These are phyloP conservation scores for Cyberlindnera saturnus DNA, from an alignment of 805 yeast species.

Conservation along the genomic window DNA sequence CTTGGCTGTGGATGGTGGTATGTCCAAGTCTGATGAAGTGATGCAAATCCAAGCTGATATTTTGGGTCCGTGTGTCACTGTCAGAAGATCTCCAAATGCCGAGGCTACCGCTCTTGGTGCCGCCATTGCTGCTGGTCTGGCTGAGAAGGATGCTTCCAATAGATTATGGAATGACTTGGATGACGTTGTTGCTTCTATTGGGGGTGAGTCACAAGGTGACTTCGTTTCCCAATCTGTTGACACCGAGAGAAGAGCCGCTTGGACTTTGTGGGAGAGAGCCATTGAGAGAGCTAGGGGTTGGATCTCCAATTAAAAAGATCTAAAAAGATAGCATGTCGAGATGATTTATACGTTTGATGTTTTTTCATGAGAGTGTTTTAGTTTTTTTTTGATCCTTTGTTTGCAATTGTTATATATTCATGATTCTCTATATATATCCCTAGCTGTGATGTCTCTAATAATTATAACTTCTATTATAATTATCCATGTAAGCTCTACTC, in stretches of 20 bases:
- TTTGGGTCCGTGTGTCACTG: conserved; percentile 79
- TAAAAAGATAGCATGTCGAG: conserved; percentile 44
- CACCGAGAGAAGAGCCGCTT: conserved; percentile 52
- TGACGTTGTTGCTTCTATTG: conserved; percentile 48
- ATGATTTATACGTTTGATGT: neutral
- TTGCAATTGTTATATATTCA: no score
- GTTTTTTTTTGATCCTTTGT: no score
- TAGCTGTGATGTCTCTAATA: no score
- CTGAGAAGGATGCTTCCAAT: conserved; percentile 39
- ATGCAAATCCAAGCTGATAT: conserved; percentile 94
- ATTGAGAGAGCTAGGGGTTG: conserved; percentile 78
- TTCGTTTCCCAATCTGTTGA: conserved; percentile 42
- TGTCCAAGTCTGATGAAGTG: conserved; percentile 85
- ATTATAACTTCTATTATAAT: no score
- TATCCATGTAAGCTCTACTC: no score
- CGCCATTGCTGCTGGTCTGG: conserved; percentile 90
- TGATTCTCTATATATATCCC: no score
- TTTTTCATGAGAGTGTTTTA: neutral
- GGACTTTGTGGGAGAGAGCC: conserved; percentile 83
- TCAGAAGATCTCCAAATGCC: conserved; percentile 71
- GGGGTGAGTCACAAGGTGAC: conserved; percentile 28
- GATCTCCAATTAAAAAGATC: conserved; percentile 33
- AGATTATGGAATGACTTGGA: conserved; percentile 72
- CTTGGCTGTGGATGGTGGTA: conserved; percentile 89
- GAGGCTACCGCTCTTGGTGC: conserved; percentile 97